phyloP scores from a whole-genome alignment of 1,139 yeast species.

The Yamadazyma sp. region DNA sequence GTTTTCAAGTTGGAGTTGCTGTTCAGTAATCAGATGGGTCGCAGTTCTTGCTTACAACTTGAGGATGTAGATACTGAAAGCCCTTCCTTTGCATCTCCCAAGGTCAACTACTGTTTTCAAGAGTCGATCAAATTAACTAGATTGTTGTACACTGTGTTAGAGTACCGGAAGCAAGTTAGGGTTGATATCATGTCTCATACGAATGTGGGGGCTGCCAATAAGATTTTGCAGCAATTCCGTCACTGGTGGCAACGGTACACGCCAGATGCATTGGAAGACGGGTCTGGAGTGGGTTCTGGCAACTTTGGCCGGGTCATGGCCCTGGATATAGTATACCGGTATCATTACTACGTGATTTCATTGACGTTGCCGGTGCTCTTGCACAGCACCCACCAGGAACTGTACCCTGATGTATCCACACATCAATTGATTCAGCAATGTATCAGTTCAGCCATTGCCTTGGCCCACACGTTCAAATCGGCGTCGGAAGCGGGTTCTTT shows the following conservation, averaged over 20 bases:
- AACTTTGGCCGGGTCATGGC: not conserved
- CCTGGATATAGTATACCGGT: slow-evolving; percentile 8
- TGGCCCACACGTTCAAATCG: slow-evolving; percentile 1
- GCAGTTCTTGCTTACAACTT: slow-evolving; percentile 11
- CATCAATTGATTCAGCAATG: slow-evolving; percentile 3
- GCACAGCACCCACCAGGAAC: slow-evolving; percentile 1
- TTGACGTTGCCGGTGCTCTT: slow-evolving; percentile 11
- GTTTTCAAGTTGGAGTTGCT: slow-evolving; percentile 13
- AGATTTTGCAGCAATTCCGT: slow-evolving; percentile 5
- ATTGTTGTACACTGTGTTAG: slow-evolving; percentile 5
- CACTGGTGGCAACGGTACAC: slow-evolving; percentile 5
- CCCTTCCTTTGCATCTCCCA: slow-evolving; percentile 2
- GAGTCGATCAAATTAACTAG: slow-evolving; percentile 4
- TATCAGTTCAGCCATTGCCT: slow-evolving; percentile 5
- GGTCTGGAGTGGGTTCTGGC: too few relatives aligned
- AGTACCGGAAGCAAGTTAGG: slow-evolving; percentile 3
- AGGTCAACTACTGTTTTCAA: not conserved
- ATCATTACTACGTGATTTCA: slow-evolving; percentile 10
- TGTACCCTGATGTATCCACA: not conserved
- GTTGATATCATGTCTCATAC: slow-evolving; percentile 2
- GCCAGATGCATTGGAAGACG: not conserved
- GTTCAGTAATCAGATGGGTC: slow-evolving; percentile 15
- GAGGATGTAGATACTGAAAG: slow-evolving; percentile 15
- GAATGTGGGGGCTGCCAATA: slow-evolving; percentile 3
- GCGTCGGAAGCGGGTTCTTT: slow-evolving; percentile 4